Evolutionary conservation across 495 filamentous ascomycete species (phyloP).

Genomic region (Hypoxylon fragiforme): DNA sequence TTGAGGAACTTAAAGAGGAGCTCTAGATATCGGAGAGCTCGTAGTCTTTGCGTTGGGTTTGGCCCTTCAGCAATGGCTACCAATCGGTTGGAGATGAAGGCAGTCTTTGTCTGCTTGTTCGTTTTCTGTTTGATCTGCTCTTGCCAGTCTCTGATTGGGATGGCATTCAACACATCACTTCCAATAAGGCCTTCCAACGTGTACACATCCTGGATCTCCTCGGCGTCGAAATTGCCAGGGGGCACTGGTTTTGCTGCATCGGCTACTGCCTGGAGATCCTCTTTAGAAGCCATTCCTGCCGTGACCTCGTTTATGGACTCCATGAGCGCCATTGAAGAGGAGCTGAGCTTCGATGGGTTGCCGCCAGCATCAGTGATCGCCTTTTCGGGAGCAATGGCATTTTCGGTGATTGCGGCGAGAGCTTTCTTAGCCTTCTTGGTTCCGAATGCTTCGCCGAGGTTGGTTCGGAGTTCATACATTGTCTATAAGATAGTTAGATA

Average conservation of each 20-base stretch:
- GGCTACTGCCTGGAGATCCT: conserved; percentile 65
- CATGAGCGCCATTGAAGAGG: conserved; percentile 64
- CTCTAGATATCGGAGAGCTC: conserved; percentile 67
- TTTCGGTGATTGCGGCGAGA: conserved; percentile 72
- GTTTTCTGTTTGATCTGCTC: conserved; percentile 62
- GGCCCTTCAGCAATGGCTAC: conserved; percentile 57
- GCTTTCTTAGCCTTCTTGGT: conserved; percentile 92
- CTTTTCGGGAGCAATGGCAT: conserved; percentile 63
- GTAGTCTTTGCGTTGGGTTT: conserved; percentile 60
- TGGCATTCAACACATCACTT: conserved; percentile 57
- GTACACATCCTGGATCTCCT: conserved; percentile 81
- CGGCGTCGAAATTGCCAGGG: conserved; percentile 69
- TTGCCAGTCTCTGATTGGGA: conserved; percentile 76
- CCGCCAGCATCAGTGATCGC: conserved; percentile 40
- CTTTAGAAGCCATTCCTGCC: conserved; percentile 58
- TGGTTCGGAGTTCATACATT: conserved; percentile 62
- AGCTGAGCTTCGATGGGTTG: conserved; percentile 53
- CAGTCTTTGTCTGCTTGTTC: conserved; percentile 59
- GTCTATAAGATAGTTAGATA: conserved; percentile 48
- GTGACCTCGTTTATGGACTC: conserved; percentile 62
- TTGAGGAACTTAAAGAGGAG: conserved; percentile 65
- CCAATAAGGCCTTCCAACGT: conserved; percentile 68
- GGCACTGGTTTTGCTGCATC: conserved; percentile 79
- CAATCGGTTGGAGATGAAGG: conserved; percentile 69
- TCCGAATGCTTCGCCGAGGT: conserved; percentile 87